Evolutionary conservation across 306 rosid genomes (phyloP).

Genomic region (Begonia fuchsioides): DNA sequence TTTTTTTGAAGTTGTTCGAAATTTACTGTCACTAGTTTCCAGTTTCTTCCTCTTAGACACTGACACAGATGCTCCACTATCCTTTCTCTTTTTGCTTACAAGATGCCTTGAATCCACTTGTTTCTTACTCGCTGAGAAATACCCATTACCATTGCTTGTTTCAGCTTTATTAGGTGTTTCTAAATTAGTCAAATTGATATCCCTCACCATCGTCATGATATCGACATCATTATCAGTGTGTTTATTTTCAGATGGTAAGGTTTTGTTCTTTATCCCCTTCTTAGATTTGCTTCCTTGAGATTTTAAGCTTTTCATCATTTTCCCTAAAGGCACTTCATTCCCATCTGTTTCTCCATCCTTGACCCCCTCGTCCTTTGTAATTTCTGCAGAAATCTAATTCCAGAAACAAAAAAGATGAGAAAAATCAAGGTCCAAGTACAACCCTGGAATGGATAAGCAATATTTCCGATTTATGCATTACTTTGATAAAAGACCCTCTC

Average conservation of each 20-base stretch:
- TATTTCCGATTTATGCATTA: too few relatives aligned
- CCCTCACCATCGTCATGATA: constrained; percentile 55
- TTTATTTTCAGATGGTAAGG: constrained; percentile 24
- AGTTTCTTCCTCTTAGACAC: constrained; percentile 53
- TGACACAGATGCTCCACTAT: constrained; percentile 27
- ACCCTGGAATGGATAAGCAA: too few relatives aligned
- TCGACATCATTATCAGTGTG: constrained; percentile 47
- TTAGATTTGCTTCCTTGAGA: constrained; percentile 46
- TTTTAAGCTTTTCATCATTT: constrained; percentile 52
- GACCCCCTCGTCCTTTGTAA: constrained; percentile 33
- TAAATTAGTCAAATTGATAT: constrained; percentile 48
- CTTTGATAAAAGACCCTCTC: background rate
- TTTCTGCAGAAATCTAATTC: constrained; percentile 37
- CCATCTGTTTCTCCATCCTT: constrained; percentile 46
- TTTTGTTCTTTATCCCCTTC: constrained; percentile 43
- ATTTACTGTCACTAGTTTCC: constrained; percentile 28
- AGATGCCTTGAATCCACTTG: constrained; percentile 19
- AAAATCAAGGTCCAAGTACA: constrained; percentile 3
- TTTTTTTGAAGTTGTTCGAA: constrained; percentile 28
- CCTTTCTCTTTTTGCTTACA: constrained; percentile 41
- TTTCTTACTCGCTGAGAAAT: constrained; percentile 26
- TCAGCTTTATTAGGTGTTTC: constrained; percentile 44
- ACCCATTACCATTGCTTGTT: constrained; percentile 65
- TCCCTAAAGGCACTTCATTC: constrained; percentile 60
- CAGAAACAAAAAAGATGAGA: constrained; percentile 12